These are phyloP conservation scores for Termitomyces sp. DNA, from an alignment of 768 basidiomycete genomes.

Conservation along the genomic window DNA sequence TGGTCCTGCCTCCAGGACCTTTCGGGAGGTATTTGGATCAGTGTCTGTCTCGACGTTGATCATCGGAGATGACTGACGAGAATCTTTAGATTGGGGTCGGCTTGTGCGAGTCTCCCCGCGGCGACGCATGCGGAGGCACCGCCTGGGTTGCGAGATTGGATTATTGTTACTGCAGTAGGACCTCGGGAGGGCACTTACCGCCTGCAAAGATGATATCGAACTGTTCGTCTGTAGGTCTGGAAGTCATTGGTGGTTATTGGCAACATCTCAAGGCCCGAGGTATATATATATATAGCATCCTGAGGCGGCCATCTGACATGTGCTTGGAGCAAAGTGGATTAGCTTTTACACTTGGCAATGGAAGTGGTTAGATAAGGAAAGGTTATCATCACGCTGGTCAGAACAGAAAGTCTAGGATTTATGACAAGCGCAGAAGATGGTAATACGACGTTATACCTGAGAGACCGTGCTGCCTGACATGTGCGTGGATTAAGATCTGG, in stretches of 20 bases:
- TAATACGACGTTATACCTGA: no score
- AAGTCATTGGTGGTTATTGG: neutral
- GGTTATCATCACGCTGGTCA: no score
- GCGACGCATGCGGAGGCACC: conserved; percentile 52
- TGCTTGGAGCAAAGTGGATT: neutral
- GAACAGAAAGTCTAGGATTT: no score
- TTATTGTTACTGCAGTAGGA: neutral
- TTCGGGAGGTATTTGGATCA: neutral
- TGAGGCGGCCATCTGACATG: neutral
- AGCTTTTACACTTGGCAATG: no score
- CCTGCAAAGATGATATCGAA: neutral
- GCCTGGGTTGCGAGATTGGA: conserved; percentile 20
- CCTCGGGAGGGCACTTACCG: neutral
- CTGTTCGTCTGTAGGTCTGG: conserved; percentile 27
- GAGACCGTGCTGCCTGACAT: no score
- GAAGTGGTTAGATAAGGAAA: no score
- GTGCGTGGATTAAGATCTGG: no score
- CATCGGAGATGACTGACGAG: conserved; percentile 28
- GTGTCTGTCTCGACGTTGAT: neutral
- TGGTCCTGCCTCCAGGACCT: conserved; percentile 56
- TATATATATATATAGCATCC: neutral
- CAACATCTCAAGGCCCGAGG: neutral
- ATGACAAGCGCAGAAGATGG: no score
- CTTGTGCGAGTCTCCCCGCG: conserved; percentile 48
- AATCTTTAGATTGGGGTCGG: conserved; percentile 49